A percentile compares a stretch with the other conserved stretches of the same genome.
Evolutionary conservation across 768 basidiomycete species (phyloP).

Genomic region (Crucibulum laeve): DNA sequence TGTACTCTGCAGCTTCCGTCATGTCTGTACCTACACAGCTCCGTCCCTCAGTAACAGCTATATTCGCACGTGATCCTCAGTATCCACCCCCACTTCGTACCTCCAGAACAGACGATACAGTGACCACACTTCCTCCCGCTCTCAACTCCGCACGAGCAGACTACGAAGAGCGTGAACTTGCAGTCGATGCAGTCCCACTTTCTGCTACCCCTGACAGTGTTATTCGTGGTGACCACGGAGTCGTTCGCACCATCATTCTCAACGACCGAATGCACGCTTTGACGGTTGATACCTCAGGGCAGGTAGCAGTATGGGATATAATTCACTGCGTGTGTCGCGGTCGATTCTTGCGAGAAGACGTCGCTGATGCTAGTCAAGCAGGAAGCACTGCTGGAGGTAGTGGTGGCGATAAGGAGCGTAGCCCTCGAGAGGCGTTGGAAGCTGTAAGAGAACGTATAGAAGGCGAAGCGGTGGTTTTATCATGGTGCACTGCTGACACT

Average conservation of each 20-base stretch:
- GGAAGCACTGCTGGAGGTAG: conserved; percentile 41
- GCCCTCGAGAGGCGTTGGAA: conserved; percentile 83
- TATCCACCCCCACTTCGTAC: conserved; percentile 20
- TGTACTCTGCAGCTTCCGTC: conserved; percentile 83
- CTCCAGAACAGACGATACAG: conserved; percentile 31
- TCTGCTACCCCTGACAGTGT: conserved; percentile 56
- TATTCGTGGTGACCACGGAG: conserved; percentile 73
- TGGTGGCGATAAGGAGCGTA: conserved; percentile 40
- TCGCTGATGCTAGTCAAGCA: conserved; percentile 48
- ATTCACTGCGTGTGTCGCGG: conserved; percentile 75
- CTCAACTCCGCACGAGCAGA: conserved; percentile 38
- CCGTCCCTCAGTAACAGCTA: neutral
- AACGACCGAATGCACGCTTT: conserved; percentile 90
- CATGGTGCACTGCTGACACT: conserved; percentile 89
- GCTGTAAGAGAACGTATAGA: conserved; percentile 89
- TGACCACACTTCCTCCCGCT: conserved; percentile 28
- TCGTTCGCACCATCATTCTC: conserved; percentile 76
- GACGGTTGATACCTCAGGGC: conserved; percentile 84
- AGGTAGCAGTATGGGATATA: conserved; percentile 92
- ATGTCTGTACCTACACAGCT: conserved; percentile 46
- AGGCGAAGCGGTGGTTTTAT: conserved; percentile 80
- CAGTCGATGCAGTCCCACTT: conserved; percentile 67
- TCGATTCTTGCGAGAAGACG: conserved; percentile 59
- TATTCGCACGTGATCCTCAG: conserved; percentile 12
- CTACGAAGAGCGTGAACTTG: conserved; percentile 75